Conservation (phyloP, 2,329 filamentous ascomycete genomes). For the Acrocalymma vagum region DNA sequence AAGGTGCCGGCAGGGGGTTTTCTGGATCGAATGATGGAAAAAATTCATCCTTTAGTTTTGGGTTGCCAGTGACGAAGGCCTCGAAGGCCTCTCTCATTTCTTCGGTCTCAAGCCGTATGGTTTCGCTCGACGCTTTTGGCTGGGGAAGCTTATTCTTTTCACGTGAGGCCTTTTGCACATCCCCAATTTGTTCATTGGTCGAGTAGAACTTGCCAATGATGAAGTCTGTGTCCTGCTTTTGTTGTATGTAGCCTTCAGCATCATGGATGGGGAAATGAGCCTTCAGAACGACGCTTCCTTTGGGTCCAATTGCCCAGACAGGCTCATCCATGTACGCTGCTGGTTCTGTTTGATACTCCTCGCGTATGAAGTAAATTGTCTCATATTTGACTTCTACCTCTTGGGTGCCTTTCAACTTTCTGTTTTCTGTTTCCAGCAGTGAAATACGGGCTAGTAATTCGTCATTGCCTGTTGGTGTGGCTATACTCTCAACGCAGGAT, state of each 20-base stretch:
- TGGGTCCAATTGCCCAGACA: too few species aligned
- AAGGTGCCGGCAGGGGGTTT: slow-evolving; percentile 6
- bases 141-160: slow-evolving; percentile 7
- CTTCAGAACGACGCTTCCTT: too few species aligned
- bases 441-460: too few species aligned
- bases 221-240: slow-evolving; percentile 11
- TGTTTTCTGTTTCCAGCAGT: too few species aligned
- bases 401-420: too few species aligned
- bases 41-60: neutral
- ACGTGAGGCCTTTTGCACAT: slow-evolving; percentile 6
- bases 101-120: slow-evolving; percentile 4
- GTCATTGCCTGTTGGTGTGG: too few species aligned
- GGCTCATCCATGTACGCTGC: too few species aligned
- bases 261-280: slow-evolving; percentile 10
- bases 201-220: slow-evolving; percentile 6
- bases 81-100: slow-evolving; percentile 11
- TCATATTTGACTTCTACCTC: too few species aligned
- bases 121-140: slow-evolving; percentile 4
- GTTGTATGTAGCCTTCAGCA: slow-evolving; percentile 4
- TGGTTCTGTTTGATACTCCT: too few species aligned
- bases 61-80: neutral
- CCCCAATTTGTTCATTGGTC: slow-evolving; percentile 4
- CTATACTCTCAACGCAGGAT: too few species aligned
- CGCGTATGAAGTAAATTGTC: too few species aligned
- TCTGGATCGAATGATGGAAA: neutral